phyloP scores from a whole-genome alignment of 2,329 filamentous ascomycete genomes.

The Colletotrichum tanaceti region DNA sequence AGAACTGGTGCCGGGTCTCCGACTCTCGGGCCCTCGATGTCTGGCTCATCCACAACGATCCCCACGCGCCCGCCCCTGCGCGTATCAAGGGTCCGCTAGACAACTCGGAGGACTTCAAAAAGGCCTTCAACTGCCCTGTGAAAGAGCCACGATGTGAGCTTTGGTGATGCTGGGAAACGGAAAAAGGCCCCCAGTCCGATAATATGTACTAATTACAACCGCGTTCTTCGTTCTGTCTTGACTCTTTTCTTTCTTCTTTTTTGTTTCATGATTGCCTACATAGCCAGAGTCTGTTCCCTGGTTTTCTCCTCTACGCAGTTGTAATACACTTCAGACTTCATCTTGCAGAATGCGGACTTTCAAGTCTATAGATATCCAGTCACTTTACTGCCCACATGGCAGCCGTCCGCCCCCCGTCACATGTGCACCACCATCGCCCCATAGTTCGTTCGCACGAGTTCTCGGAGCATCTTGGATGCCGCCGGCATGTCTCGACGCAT shows the following conservation, averaged over 20 bases:
- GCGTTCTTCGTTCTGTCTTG: too few species aligned
- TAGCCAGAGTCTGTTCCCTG: too few species aligned
- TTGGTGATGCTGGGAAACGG: constrained; percentile 60
- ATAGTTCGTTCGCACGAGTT: too few species aligned
- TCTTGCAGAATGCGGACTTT: too few species aligned
- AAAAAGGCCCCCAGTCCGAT: too few species aligned
- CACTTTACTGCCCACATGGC: too few species aligned
- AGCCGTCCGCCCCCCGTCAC: not conserved
- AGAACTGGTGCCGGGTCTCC: constrained; percentile 74
- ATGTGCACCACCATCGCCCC: not conserved
- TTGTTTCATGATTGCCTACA: too few species aligned
- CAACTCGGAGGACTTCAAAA: constrained; percentile 74
- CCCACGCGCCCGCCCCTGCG: constrained; percentile 73
- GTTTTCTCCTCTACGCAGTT: too few species aligned
- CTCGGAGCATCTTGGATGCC: constrained; percentile 5
- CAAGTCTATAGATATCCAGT: too few species aligned
- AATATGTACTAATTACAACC: too few species aligned
- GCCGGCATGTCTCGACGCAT: constrained; percentile 3
- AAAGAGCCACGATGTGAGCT: constrained; percentile 76
- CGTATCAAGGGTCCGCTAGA: constrained; percentile 71
- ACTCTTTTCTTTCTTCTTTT: too few species aligned
- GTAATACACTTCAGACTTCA: too few species aligned
- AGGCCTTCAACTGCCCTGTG: constrained; percentile 72
- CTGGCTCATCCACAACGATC: constrained; percentile 68
- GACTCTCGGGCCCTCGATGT: constrained; percentile 65